Base-by-base conservation (phyloP, 2,329 filamentous ascomycete genomes). In the Fusarium lyarnte region DNA sequence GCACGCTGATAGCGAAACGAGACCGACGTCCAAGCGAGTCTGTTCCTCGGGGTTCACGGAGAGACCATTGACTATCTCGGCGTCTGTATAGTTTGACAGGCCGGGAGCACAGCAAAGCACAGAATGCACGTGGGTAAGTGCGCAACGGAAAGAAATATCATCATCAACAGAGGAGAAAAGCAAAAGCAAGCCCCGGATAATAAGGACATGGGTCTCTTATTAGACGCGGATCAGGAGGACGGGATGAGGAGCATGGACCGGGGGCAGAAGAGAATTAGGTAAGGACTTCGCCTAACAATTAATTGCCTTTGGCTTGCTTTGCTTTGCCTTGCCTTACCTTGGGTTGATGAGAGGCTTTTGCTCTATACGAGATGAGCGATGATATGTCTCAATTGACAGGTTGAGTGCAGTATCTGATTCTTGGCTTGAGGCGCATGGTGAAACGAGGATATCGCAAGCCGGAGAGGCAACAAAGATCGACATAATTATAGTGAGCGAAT, bases 191-290 rank as follows among this genome's bases (percentile, higher is more conserved):
- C 23, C 29, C n/a, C 38, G 49, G 39, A n/a, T 64, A 53, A 57
- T 63, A 66, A 54, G 55, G 42, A 70, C 52, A 70, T 58, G 60
- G 70, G 49, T 31, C 25, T 73, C 67, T 73, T 64, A 73, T 70
- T 70, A 73, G 62, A 63, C 66, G 70, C 57, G 70, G 70, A 73
- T 73, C 70, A 70, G 60, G 55, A 64, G 70, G 54, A 53, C 49
- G 64, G 55, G 69, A 72, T 64, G 69, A 43, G 54, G 51, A 65
- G 41, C 51, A 69, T 53, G 65, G 69, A 41, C 55, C 52, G 45
- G 65, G 65, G 66, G 31, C 33, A 47, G 38, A 53, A 59, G 35
- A 23, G 33, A 46, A 45, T 53, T 33, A 55, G 35, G 46, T 51
- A 55, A 52, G 45, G 52, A 42, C 51, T 33, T 61, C 38, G 42